phyloP scores from a whole-genome alignment of 2,329 filamentous ascomycete species.

The Fusarium drepaniforme region DNA sequence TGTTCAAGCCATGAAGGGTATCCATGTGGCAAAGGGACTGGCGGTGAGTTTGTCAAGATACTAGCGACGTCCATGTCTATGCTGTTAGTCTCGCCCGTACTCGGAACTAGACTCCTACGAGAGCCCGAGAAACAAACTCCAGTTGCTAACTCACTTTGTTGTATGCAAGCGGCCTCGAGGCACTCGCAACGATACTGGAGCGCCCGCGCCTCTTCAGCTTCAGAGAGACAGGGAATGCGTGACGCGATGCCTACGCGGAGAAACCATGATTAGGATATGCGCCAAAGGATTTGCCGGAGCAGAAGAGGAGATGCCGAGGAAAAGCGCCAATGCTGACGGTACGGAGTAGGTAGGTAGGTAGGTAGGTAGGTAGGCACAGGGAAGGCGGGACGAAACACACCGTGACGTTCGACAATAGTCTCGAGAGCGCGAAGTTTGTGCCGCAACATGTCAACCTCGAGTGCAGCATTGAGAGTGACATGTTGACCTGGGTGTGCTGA shows the following conservation, averaged over 20 bases:
- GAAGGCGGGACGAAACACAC: slow-evolving; percentile 51
- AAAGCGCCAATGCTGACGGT: slow-evolving; percentile 21
- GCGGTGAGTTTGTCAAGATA: slow-evolving; percentile 45
- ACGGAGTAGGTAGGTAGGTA: background rate
- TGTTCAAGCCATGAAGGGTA: slow-evolving; percentile 66
- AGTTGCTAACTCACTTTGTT: slow-evolving; percentile 46
- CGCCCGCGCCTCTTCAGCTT: slow-evolving; percentile 67
- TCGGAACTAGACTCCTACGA: background rate
- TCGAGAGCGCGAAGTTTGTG: slow-evolving; percentile 66
- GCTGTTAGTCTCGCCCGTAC: slow-evolving; percentile 32
- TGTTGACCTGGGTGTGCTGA: slow-evolving; percentile 62
- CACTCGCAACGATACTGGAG: slow-evolving; percentile 71
- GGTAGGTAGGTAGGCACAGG: background rate
- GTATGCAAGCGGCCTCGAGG: slow-evolving; percentile 64
- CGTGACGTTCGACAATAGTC: slow-evolving; percentile 60
- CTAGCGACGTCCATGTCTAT: slow-evolving; percentile 49
- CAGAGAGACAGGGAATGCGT: slow-evolving; percentile 60
- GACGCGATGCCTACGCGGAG: slow-evolving; percentile 42
- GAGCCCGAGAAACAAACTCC: background rate
- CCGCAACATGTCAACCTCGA: slow-evolving; percentile 67
- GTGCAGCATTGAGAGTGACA: slow-evolving; percentile 59
- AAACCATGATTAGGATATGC: slow-evolving; percentile 31
- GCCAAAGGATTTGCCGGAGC: slow-evolving; percentile 7
- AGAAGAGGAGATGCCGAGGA: slow-evolving; percentile 9
- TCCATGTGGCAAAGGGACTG: slow-evolving; percentile 55